Evolutionary conservation across 441 rosid genomes (phyloP).

Genomic region (Theobroma grandiflorum): DNA sequence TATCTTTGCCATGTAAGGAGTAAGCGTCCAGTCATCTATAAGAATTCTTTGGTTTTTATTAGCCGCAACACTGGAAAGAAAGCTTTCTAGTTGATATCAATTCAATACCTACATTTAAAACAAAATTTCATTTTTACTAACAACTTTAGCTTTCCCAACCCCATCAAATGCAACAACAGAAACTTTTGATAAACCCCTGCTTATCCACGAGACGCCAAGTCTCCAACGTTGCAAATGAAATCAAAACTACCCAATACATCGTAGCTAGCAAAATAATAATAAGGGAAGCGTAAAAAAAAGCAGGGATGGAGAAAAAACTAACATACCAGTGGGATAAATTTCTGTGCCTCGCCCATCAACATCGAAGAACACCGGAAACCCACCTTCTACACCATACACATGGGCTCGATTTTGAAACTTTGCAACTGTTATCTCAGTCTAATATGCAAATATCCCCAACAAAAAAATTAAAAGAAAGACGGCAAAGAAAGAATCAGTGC

Average conservation of each 20-base stretch:
- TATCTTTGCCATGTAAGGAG: too few species aligned
- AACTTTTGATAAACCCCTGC: too few species aligned
- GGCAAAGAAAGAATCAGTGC: not conserved
- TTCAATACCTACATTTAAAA: too few species aligned
- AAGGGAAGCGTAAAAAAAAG: too few species aligned
- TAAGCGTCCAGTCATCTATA: too few species aligned
- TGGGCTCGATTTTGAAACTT: conserved; percentile 86
- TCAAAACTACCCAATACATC: not conserved
- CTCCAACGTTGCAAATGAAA: not conserved
- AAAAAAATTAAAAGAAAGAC: conserved; percentile 27
- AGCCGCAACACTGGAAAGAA: too few species aligned
- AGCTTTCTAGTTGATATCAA: too few species aligned
- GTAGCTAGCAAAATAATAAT: not conserved
- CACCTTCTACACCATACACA: conserved; percentile 82
- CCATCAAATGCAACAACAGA: too few species aligned
- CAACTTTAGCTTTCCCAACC: too few species aligned
- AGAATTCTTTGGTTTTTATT: too few species aligned
- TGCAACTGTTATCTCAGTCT: conserved; percentile 85
- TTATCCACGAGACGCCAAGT: too few species aligned
- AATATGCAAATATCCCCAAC: conserved; percentile 16
- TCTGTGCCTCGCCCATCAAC: conserved; percentile 90
- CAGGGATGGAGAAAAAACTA: not conserved
- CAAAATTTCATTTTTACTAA: too few species aligned
- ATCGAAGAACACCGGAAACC: conserved; percentile 85
- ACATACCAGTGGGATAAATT: conserved; percentile 80